Evolutionary conservation across 2,329 filamentous ascomycete genomes (phyloP).

Genomic region (Rhytidhysteron rufulum): DNA sequence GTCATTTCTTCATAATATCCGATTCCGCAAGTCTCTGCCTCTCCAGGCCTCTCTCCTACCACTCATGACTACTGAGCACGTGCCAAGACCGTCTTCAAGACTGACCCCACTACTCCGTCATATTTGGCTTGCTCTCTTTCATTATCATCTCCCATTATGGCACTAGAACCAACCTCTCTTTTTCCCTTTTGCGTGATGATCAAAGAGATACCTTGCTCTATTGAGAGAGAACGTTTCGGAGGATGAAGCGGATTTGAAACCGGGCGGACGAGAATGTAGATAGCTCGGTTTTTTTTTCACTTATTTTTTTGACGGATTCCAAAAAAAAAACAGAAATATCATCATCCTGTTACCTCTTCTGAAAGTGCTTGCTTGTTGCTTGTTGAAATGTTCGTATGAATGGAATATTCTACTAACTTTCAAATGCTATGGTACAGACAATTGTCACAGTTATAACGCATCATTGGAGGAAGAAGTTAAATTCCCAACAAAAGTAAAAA

Average conservation of each 20-base stretch:
- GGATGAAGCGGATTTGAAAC: neutral
- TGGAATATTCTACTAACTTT: no score
- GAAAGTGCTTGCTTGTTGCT: no score
- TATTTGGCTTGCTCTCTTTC: constrained; percentile 3
- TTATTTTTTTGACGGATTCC: neutral
- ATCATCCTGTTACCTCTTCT: no score
- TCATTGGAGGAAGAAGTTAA: no score
- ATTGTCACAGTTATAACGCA: no score
- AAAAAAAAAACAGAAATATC: neutral
- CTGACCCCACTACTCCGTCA: neutral
- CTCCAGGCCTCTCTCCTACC: neutral
- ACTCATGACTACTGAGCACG: constrained; percentile 1
- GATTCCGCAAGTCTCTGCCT: neutral
- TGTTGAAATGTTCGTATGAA: no score
- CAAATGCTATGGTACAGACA: no score
- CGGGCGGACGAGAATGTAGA: constrained; percentile 10
- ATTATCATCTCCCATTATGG: constrained; percentile 3
- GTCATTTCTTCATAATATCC: constrained; percentile 33
- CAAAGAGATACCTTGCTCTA: constrained; percentile 13
- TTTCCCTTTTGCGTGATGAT: constrained; percentile 5
- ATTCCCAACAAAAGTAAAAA: no score
- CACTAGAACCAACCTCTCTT: neutral
- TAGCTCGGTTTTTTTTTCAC: constrained; percentile 8
- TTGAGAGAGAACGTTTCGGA: neutral
- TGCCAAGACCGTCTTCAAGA: constrained; percentile 6